Evolutionary conservation across 768 basidiomycete species (phyloP), one percentile per base, ranked within the genome.

Genomic region (Lanmaoa pseudosensibilis): DNA sequence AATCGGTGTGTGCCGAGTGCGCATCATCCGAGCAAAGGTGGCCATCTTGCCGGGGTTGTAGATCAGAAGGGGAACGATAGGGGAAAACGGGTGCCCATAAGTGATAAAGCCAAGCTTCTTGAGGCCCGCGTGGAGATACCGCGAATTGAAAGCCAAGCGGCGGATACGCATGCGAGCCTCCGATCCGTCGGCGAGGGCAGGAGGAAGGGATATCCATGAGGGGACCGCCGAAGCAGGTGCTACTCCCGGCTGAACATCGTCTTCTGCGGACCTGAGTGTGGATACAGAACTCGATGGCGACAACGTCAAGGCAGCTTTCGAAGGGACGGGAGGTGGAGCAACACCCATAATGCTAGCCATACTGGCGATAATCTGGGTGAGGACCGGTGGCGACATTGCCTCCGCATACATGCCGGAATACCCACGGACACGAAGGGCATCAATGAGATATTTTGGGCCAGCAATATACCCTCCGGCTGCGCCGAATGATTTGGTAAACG

Each of bases 321-420:
- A 59, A 2, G 73, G n/a, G 30, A 65, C 19, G 34, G 77, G 64
- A 11, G 78, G 69, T 6, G 76, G 58, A 12, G 80, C 69, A 56
- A 93, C 73, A 30, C 96, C 96, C 94, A 98, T 98, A 75, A 99
- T 98, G 62, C 92, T 93, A 0, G 88, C 91, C 92, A 96, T 97
- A 58, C 90, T 90, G 3, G 96, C 84, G 48, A 95, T 75, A 64
- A 98, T 79, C 72, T 99, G 97, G 18, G 90, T 90, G 32, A 97
- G 79, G 46, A 99, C 92, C 0, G 94, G 83, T 0, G 96, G 96
- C 0, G 92, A 75, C 83, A 96, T 94, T 1, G 91, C 75, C 74
- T 99, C 96, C 4, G 92, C 90, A 67, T 98, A 98, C 21, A 85
- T 71, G 33, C 89, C 87, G 0, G 92, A 84, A 69, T 96, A 87